Percentiles rank a stretch among this genome's conserved stretches.
These are phyloP conservation scores for Bacidia rubella DNA, from an alignment of 495 filamentous ascomycete species.

Conservation along the genomic window DNA sequence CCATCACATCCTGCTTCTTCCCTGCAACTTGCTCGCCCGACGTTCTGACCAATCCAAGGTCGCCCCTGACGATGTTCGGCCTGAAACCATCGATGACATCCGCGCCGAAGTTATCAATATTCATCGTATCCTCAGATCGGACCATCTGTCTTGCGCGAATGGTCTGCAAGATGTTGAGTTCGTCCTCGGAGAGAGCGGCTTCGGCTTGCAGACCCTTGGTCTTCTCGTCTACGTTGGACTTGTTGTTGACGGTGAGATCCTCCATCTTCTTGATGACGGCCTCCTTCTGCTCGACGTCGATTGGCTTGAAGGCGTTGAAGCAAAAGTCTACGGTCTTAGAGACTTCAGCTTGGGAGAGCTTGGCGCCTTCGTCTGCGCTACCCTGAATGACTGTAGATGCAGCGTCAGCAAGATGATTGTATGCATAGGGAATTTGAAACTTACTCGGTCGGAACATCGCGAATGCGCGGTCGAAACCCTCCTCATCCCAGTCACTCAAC, in stretches of 20 bases:
- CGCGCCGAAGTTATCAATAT: constrained; percentile 23
- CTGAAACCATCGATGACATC: constrained; percentile 26
- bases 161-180: constrained; percentile 22
- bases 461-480: constrained; percentile 35
- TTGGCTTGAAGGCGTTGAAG: constrained; percentile 20
- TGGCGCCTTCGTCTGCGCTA: constrained; percentile 21
- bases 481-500: constrained; percentile 29
- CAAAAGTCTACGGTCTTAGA: constrained; percentile 29
- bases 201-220: not conserved
- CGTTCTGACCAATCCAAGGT: constrained; percentile 22
- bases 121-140: constrained; percentile 20
- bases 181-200: constrained; percentile 14
- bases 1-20: not conserved
- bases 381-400: constrained; percentile 29
- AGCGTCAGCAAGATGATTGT: not conserved
- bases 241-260: not conserved
- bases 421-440: constrained; percentile 1
- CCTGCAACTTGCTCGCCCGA: not conserved
- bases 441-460: constrained; percentile 29
- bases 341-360: constrained; percentile 24
- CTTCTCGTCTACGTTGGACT: not conserved
- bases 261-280: constrained; percentile 19
- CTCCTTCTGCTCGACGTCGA: constrained; percentile 15
- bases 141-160: constrained; percentile 21
- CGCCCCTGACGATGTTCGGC: constrained; percentile 22